Percentiles rank a stretch among this genome's conserved stretches.
Conservation (phyloP, 208 protist genomes). For the Crithidia fasciculata region DNA sequence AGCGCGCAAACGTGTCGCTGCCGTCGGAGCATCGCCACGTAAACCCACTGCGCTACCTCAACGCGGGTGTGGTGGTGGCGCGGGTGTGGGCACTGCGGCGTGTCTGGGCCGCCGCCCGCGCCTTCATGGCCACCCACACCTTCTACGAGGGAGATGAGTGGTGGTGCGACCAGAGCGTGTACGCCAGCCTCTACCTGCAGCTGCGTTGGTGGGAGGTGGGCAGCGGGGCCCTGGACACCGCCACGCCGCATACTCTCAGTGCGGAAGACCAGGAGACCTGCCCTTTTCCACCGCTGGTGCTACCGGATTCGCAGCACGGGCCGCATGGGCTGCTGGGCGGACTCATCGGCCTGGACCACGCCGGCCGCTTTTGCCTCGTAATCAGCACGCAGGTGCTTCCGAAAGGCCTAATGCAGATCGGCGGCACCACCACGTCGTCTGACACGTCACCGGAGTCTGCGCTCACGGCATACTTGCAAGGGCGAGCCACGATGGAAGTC, state of each 20-base stretch:
- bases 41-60: conserved; percentile 13
- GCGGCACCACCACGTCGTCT: neutral
- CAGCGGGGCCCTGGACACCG: neutral
- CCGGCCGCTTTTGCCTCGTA: conserved; percentile 1
- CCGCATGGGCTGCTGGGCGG: conserved; percentile 18
- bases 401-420: neutral
- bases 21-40: neutral
- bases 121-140: conserved; percentile 10
- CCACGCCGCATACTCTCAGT: neutral
- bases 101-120: conserved; percentile 3
- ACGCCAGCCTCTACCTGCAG: conserved; percentile 21
- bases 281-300: conserved; percentile 11
- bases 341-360: conserved; percentile 13
- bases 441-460: neutral
- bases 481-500: neutral
- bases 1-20: neutral
- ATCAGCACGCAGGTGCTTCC: conserved; percentile 8
- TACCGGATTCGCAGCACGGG: conserved; percentile 1
- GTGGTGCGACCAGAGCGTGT: conserved; percentile 27
- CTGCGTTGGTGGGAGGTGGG: conserved; percentile 18
- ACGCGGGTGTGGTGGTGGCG: conserved; percentile 16
- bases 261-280: neutral
- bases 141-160: conserved; percentile 14
- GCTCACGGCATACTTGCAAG: neutral
- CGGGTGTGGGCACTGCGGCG: conserved; percentile 18